phyloP scores from a whole-genome alignment of 1,139 yeast genomes.

The Geotrichum bryndzae region DNA sequence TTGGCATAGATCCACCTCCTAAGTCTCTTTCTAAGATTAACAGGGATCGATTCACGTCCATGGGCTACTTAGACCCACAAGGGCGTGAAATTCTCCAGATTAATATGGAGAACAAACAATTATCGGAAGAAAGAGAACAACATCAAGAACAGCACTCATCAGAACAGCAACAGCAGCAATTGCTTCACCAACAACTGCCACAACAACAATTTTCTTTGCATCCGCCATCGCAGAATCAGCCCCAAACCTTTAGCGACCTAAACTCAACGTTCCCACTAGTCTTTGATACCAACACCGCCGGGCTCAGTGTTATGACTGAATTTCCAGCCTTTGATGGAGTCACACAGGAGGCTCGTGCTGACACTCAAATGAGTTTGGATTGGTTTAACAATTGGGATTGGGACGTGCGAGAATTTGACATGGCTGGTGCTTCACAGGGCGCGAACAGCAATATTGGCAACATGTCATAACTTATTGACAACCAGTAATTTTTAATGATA shows the following conservation, averaged over 20 bases:
- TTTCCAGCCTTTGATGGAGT: background rate
- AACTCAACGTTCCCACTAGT: background rate
- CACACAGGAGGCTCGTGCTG: constrained; percentile 1
- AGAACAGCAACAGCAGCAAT: background rate
- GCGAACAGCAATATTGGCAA: background rate
- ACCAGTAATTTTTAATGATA: background rate
- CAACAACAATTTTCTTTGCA: background rate
- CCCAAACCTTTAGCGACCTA: background rate
- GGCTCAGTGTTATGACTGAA: background rate
- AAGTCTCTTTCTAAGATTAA: constrained; percentile 56
- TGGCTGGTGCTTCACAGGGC: background rate
- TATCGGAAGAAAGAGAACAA: background rate
- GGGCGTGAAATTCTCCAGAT: constrained; percentile 17
- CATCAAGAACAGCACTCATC: background rate
- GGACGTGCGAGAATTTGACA: background rate
- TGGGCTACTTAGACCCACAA: constrained; percentile 24
- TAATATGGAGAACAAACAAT: background rate
- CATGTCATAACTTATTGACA: background rate
- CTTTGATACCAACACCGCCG: background rate
- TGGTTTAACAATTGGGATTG: constrained; percentile 29
- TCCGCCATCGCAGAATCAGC: background rate
- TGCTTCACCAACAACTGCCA: too few relatives aligned
- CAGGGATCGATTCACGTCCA: constrained; percentile 39
- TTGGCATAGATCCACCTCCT: constrained; percentile 46
- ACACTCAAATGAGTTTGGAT: constrained; percentile 23